These are phyloP conservation scores for Henckelia pumila DNA, from an alignment of 257 asterid species.

Conservation along the genomic window DNA sequence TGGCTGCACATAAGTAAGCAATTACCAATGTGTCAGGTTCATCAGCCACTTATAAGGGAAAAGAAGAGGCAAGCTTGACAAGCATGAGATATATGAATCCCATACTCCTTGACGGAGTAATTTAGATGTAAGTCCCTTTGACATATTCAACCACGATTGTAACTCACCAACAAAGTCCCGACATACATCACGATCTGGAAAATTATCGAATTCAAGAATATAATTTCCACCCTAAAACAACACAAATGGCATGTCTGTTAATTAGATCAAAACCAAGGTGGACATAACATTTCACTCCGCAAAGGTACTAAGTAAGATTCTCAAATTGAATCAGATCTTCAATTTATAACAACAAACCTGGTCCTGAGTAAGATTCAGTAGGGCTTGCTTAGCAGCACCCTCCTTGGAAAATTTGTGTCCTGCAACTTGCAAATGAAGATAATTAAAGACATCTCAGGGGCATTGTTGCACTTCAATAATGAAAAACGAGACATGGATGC, in stretches of 20 bases:
- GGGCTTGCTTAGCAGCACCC: constrained; percentile 67
- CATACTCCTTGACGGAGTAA: background rate
- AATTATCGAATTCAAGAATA: constrained; percentile 75
- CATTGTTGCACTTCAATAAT: constrained; percentile 12
- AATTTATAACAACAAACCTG: constrained; percentile 47
- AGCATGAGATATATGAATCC: constrained; percentile 4
- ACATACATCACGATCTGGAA: constrained; percentile 87
- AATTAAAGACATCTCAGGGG: constrained; percentile 11
- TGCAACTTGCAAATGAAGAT: constrained; percentile 26
- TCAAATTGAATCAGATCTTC: constrained; percentile 15
- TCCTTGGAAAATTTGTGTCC: constrained; percentile 81
- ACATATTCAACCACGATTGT: constrained; percentile 9
- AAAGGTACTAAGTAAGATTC: constrained; percentile 8
- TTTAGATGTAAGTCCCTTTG: constrained; percentile 15
- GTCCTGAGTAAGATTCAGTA: constrained; percentile 69
- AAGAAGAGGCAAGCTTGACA: background rate
- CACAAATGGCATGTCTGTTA: constrained; percentile 23
- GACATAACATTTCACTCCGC: constrained; percentile 1
- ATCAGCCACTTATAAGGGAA: constrained; percentile 12
- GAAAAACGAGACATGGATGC: constrained; percentile 13
- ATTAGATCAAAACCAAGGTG: constrained; percentile 14
- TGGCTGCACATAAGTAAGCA: constrained; percentile 51
- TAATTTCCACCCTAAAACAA: constrained; percentile 61
- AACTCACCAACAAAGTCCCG: constrained; percentile 85
- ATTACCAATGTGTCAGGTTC: constrained; percentile 19